Conservation (phyloP, 805 yeast species). For the Metschnikowia cubensis region DNA sequence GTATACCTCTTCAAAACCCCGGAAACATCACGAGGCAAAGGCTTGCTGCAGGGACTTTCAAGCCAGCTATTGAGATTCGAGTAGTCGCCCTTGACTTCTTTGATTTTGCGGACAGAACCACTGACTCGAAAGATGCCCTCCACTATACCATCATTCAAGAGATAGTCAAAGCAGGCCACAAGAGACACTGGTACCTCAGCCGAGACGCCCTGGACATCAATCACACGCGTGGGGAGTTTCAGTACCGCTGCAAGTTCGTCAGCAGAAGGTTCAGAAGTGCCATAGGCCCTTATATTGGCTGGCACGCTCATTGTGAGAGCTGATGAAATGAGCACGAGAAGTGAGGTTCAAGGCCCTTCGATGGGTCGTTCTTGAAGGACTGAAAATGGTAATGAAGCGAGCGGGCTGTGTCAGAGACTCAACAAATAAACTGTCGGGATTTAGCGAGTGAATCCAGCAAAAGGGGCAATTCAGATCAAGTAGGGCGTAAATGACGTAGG, state of each 20-base stretch:
- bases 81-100: conserved; percentile 18
- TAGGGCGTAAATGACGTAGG: background rate
- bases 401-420: too few species aligned
- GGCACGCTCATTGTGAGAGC: background rate
- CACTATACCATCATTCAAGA: conserved; percentile 17
- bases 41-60: conserved; percentile 8
- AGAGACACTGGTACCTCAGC: conserved; percentile 20
- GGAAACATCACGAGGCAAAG: conserved; percentile 26
- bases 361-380: too few species aligned
- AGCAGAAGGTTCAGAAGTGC: background rate
- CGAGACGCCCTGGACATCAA: conserved; percentile 1
- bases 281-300: background rate
- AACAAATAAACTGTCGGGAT: background rate
- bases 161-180: conserved; percentile 19
- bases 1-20: conserved; percentile 25
- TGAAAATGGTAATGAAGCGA: too few species aligned
- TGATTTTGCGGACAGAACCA: conserved; percentile 27
- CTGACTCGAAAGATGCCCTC: conserved; percentile 32
- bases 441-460: too few species aligned
- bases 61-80: conserved; percentile 20
- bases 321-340: background rate
- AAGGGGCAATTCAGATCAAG: background rate
- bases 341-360: background rate
- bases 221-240: background rate
- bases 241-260: conserved; percentile 2